phyloP scores from a whole-genome alignment of 1,139 yeast genomes.

The Yamadazyma blattariae region DNA sequence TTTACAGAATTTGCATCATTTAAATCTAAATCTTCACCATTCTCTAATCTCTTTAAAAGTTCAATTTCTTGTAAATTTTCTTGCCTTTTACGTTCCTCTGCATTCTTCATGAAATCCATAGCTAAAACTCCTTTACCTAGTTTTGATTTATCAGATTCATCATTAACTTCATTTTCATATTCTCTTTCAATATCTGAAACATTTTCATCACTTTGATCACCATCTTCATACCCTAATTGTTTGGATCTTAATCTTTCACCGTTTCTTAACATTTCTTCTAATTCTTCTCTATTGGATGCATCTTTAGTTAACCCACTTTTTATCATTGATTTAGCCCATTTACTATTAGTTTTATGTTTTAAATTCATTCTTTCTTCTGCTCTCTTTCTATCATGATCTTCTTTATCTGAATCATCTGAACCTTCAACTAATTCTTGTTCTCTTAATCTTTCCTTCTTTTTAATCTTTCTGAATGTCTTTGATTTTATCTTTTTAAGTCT shows the following conservation, averaged over 20 bases:
- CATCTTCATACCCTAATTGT: slow-evolving; percentile 66
- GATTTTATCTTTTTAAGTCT: slow-evolving; percentile 93
- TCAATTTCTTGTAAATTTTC: slow-evolving; percentile 55
- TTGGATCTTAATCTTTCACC: slow-evolving; percentile 77
- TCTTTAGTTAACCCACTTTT: slow-evolving; percentile 90
- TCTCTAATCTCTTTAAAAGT: slow-evolving; percentile 44
- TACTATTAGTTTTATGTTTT: slow-evolving; percentile 82
- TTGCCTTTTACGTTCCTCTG: slow-evolving; percentile 62
- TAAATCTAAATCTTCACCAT: slow-evolving; percentile 39
- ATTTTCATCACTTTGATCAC: slow-evolving; percentile 49
- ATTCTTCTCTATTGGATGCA: slow-evolving; percentile 74
- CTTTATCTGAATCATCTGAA: slow-evolving; percentile 48
- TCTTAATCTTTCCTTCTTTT: slow-evolving; percentile 77
- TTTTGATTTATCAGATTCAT: slow-evolving; percentile 31
- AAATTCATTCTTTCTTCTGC: slow-evolving; percentile 92
- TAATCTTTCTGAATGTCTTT: slow-evolving; percentile 80
- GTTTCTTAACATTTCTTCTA: slow-evolving; percentile 90
- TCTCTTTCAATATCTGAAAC: slow-evolving; percentile 52
- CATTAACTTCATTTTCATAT: slow-evolving; percentile 32
- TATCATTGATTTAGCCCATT: slow-evolving; percentile 91
- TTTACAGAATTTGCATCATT: slow-evolving; percentile 36
- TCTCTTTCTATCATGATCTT: slow-evolving; percentile 67
- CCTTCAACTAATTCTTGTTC: slow-evolving; percentile 71
- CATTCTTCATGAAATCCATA: slow-evolving; percentile 94
- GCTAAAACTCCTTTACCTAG: slow-evolving; percentile 85